Evolutionary conservation across 768 basidiomycete species (phyloP).

Genomic region (Mycena vulgaris): DNA sequence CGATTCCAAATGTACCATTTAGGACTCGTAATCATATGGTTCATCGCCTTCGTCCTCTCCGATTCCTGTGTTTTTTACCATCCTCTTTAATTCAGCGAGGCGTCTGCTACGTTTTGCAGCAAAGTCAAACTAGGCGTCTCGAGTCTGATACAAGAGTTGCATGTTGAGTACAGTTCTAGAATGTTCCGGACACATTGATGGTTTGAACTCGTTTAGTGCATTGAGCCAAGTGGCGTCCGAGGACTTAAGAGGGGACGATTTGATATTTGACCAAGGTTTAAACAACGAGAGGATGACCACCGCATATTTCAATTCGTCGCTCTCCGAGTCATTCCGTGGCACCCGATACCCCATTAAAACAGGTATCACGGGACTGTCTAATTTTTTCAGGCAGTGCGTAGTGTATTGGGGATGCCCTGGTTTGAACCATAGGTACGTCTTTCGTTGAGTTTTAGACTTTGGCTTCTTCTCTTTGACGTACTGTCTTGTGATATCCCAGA

Average conservation of each 20-base stretch:
- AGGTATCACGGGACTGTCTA: conserved; percentile 16
- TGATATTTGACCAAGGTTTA: conserved; percentile 7
- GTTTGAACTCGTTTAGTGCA: conserved; percentile 2
- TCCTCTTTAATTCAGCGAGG: background rate
- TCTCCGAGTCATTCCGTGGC: conserved; percentile 24
- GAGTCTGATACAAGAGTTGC: conserved; percentile 26
- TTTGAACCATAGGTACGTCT: conserved; percentile 24
- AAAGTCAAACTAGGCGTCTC: conserved; percentile 23
- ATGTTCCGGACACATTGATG: background rate
- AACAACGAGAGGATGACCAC: conserved; percentile 17
- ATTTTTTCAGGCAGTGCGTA: conserved; percentile 23
- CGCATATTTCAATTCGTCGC: conserved; percentile 12
- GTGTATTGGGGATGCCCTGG: conserved; percentile 27
- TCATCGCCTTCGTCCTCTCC: background rate
- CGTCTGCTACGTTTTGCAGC: background rate
- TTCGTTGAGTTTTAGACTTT: conserved; percentile 18
- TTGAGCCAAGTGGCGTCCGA: background rate
- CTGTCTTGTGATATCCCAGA: conserved; percentile 23
- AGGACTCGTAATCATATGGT: no score
- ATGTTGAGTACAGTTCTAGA: conserved; percentile 11
- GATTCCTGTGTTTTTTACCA: background rate
- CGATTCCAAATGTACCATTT: no score
- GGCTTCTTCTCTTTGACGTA: conserved; percentile 18
- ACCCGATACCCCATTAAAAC: conserved; percentile 19
- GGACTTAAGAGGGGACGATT: conserved; percentile 11